Conservation (phyloP, 2,329 filamentous ascomycete genomes). For the Exophiala mesophila region DNA sequence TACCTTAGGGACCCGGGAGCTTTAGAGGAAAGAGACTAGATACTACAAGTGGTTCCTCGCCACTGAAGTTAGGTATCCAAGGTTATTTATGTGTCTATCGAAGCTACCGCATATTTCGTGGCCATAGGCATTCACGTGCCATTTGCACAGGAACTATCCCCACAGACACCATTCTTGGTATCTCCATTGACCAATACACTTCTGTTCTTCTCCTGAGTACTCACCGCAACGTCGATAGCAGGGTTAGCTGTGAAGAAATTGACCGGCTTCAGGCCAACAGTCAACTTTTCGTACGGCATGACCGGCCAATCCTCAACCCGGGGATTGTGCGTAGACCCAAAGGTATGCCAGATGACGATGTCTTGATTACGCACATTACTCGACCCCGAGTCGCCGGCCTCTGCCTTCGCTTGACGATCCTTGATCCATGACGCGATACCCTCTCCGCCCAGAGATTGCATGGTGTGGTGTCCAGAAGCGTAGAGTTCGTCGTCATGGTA, state of each 20-base stretch:
- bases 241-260: slow-evolving; percentile 31
- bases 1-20: too few relatives aligned
- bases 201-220: slow-evolving; percentile 19
- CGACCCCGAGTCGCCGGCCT: slow-evolving; percentile 9
- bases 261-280: slow-evolving; percentile 28
- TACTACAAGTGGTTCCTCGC: too few relatives aligned
- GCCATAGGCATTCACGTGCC: too few relatives aligned
- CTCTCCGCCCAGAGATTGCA: slow-evolving; percentile 47
- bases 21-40: too few relatives aligned
- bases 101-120: too few relatives aligned
- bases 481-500: slow-evolving; percentile 50
- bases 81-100: too few relatives aligned
- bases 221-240: slow-evolving; percentile 25
- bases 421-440: slow-evolving; percentile 44
- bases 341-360: slow-evolving; percentile 42
- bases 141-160: too few relatives aligned
- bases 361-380: slow-evolving; percentile 37
- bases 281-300: slow-evolving; percentile 32
- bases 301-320: slow-evolving; percentile 43
- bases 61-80: too few relatives aligned
- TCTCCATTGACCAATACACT: slow-evolving; percentile 22
- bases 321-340: slow-evolving; percentile 43
- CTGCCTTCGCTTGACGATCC: slow-evolving; percentile 35
- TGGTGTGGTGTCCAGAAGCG: slow-evolving; percentile 52
- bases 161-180: too few relatives aligned